Evolutionary conservation across 306 rosid species (phyloP), one percentile per base, ranked within the genome.

Genomic region (Casuarina glauca): DNA sequence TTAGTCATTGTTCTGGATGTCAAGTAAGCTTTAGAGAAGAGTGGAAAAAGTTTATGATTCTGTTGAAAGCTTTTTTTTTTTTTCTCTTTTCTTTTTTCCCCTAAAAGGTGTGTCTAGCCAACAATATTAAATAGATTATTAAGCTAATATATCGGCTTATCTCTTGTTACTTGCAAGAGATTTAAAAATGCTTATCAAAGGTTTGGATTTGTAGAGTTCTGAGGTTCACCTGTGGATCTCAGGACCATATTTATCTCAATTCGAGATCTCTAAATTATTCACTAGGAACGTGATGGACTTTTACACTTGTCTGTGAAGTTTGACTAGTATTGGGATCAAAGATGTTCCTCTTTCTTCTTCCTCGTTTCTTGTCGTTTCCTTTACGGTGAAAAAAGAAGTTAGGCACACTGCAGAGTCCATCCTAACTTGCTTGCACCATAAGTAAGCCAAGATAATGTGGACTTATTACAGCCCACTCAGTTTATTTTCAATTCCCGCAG

Each of bases 1-100:
- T 53, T 15, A 53, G 2, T 53, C 1, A 2, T 35, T 57, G 20
- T 38, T 62, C 3, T 57, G 46, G 76, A 42, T 35, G 35, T 61
- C 39, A 49, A 49, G 72, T 75, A 74, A 43, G 60, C 64, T 60
- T 9, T 80, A 69, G 2, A 49, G 41, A 70, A 63, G 45, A 72
- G 51, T 72, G 73, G 3, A 11, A 54, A 17, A 19, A 26, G 60
- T 26, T 54, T 48, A 32, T 54, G 5, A 9, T 54, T 54, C 32
- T 9, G 9, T 6, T 6, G 19, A 9, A 54, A n/a, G 9, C 20
- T 16, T 20, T 20, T 20, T 54, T 16, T 53, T 17, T 54, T 13
- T n/a, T n/a, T n/a, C n/a, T n/a, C n/a, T n/a, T n/a, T n/a, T 20
- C 26, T 20, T 20, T 20, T 20, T 20, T 20, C 26, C 26, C 26